phyloP scores from a whole-genome alignment of 2,329 filamentous ascomycete genomes.

The Trichoderma sp. region DNA sequence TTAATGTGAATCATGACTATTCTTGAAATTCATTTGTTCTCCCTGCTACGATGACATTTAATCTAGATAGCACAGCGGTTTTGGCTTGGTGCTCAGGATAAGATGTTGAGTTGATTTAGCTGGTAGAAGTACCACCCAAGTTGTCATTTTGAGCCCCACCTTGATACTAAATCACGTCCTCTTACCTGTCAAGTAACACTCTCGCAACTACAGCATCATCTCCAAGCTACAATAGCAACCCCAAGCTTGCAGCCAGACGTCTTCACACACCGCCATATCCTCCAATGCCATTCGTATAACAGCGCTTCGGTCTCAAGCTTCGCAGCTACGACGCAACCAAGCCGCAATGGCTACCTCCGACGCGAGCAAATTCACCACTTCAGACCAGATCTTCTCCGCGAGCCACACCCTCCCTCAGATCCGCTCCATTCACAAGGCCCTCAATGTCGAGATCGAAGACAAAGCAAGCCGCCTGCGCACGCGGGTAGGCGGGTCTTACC shows the following conservation, averaged over 20 bases:
- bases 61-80: neutral
- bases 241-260: neutral
- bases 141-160: conserved; percentile 15
- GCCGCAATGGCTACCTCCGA: conserved; percentile 44
- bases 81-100: neutral
- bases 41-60: neutral
- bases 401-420: conserved; percentile 61
- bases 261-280: neutral
- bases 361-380: conserved; percentile 46
- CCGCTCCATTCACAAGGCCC: conserved; percentile 57
- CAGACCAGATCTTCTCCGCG: conserved; percentile 53
- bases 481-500: conserved; percentile 68
- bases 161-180: neutral
- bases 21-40: neutral
- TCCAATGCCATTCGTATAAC: conserved; percentile 11
- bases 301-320: neutral
- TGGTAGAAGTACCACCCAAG: neutral
- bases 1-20: neutral
- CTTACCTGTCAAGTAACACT: neutral
- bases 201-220: neutral
- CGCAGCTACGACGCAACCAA: neutral
- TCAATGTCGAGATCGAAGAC: conserved; percentile 59
- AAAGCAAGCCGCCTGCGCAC: conserved; percentile 60
- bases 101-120: neutral
- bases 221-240: neutral